These are phyloP conservation scores for Rachicladosporium sp. DNA, from an alignment of 2,329 filamentous ascomycete species.

Conservation along the genomic window DNA sequence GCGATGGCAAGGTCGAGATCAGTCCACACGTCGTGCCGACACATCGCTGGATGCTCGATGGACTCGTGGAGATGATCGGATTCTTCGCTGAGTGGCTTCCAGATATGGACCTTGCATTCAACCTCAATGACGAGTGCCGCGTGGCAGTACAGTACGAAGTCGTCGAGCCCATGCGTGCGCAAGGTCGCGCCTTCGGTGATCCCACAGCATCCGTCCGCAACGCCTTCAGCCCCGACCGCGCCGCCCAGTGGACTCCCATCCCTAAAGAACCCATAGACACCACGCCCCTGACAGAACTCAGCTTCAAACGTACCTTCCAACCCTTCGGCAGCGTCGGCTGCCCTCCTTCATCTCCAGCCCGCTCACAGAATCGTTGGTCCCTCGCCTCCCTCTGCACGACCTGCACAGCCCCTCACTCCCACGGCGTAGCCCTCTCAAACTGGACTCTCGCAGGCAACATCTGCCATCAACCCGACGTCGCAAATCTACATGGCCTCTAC, in stretches of 20 bases:
- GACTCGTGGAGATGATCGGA: slow-evolving; percentile 41
- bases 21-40: slow-evolving; percentile 41
- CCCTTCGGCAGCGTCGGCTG: slow-evolving; percentile 36
- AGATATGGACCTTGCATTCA: slow-evolving; percentile 52
- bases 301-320: slow-evolving; percentile 26
- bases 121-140: slow-evolving; percentile 47
- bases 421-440: slow-evolving; percentile 52
- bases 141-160: slow-evolving; percentile 41
- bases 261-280: slow-evolving; percentile 19
- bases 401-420: slow-evolving; percentile 53
- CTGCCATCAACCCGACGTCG: slow-evolving; percentile 67
- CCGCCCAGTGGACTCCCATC: slow-evolving; percentile 26
- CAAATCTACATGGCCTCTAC: slow-evolving; percentile 61
- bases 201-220: slow-evolving; percentile 8
- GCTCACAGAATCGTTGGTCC: slow-evolving; percentile 50
- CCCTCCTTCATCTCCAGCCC: slow-evolving; percentile 47
- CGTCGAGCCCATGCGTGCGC: slow-evolving; percentile 25
- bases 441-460: slow-evolving; percentile 55
- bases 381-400: slow-evolving; percentile 50
- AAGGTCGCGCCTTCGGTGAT: slow-evolving; percentile 14
- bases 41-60: slow-evolving; percentile 47
- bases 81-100: slow-evolving; percentile 43
- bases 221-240: slow-evolving; percentile 28
- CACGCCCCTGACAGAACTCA: slow-evolving; percentile 17
- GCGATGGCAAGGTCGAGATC: slow-evolving; percentile 39